Percentiles rank a stretch among this genome's conserved stretches.
Conservation (phyloP, 2,329 filamentous ascomycete species). For the Penicillium sp. region DNA sequence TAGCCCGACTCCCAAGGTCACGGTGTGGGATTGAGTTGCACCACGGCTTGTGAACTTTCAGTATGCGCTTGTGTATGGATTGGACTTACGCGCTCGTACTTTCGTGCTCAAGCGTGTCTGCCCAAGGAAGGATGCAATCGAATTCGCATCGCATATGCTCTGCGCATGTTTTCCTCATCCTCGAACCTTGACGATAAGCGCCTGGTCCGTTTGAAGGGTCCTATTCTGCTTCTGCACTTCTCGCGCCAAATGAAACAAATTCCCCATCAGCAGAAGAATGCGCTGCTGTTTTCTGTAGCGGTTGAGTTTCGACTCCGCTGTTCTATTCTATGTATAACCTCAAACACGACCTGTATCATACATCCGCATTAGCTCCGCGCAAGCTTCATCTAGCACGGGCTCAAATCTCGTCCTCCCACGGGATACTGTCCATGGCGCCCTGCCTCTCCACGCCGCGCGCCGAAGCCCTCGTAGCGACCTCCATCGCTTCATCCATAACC, state of each 20-base stretch:
- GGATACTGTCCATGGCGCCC: conserved; percentile 56
- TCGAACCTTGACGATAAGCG: neutral
- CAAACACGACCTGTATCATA: conserved; percentile 7
- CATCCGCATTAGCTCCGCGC: conserved; percentile 1
- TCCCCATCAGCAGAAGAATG: neutral
- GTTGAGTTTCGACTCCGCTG: neutral
- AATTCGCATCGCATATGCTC: neutral
- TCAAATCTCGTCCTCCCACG: conserved; percentile 52
- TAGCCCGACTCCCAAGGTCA: neutral
- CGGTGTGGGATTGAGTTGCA: neutral
- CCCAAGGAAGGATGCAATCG: neutral
- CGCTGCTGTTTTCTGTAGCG: neutral
- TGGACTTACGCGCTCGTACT: neutral
- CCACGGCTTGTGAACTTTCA: neutral
- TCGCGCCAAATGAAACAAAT: neutral
- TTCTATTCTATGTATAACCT: neutral
- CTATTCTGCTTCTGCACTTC: neutral
- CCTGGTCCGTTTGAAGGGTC: neutral
- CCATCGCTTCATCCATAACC: conserved; percentile 53
- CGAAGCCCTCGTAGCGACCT: conserved; percentile 49
- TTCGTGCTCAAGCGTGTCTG: neutral
- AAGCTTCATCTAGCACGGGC: neutral
- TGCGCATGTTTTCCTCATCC: neutral
- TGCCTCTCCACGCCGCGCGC: conserved; percentile 50
- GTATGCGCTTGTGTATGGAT: neutral